phyloP scores from a whole-genome alignment of 2,329 filamentous ascomycete genomes.

The Malbranchea zuffiana region DNA sequence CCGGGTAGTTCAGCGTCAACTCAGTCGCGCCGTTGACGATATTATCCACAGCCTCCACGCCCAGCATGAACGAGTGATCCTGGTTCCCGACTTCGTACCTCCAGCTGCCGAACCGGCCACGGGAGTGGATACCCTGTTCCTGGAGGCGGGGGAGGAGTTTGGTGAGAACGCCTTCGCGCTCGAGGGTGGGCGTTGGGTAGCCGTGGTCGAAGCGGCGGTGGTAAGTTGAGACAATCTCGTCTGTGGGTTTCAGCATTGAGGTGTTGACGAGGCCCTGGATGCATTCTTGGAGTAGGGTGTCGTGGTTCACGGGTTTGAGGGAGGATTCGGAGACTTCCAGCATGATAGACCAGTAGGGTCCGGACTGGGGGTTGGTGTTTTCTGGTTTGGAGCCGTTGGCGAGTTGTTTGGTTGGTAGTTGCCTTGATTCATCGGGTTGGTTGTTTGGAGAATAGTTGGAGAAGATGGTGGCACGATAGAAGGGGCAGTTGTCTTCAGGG shows the following conservation, averaged over 20 bases:
- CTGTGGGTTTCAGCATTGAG: constrained; percentile 78
- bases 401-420: constrained; percentile 76
- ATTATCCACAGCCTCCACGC: constrained; percentile 84
- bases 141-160: constrained; percentile 87
- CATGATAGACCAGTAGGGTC: constrained; percentile 99
- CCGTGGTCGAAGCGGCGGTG: constrained; percentile 97
- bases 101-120: constrained; percentile 96
- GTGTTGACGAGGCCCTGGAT: constrained; percentile 98
- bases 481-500: constrained; percentile 96
- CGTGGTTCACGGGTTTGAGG: constrained; percentile 85
- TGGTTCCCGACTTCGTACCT: constrained; percentile 95
- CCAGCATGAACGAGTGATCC: constrained; percentile 96
- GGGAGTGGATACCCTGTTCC: constrained; percentile 82
- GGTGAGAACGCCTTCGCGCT: constrained; percentile 89
- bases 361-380: constrained; percentile 58
- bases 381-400: constrained; percentile 74
- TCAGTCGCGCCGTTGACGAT: constrained; percentile 82
- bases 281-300: constrained; percentile 74
- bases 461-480: constrained; percentile 99
- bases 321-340: constrained; percentile 91
- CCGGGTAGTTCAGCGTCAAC: constrained; percentile 89
- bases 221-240: constrained; percentile 97
- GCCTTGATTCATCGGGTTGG: constrained; percentile 71
- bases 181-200: constrained; percentile 88
- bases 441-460: constrained; percentile 99